A percentile compares a stretch with the other conserved stretches of the same genome.
Evolutionary conservation across 495 filamentous ascomycete species (phyloP).

Genomic region (Lindgomyces ingoldianus): DNA sequence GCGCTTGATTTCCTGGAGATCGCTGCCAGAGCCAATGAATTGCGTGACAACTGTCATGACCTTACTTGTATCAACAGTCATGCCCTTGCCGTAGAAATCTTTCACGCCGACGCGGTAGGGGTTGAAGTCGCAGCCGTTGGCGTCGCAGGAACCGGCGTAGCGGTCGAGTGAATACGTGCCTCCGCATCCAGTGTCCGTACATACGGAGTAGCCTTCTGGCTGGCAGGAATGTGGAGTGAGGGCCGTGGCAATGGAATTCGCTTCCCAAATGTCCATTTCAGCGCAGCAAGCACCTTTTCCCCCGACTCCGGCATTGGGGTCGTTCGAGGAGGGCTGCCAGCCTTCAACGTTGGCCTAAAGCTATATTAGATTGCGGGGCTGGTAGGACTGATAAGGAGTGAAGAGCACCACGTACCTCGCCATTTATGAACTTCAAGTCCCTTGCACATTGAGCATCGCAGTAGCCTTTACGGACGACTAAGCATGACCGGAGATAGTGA

Average conservation of each 20-base stretch:
- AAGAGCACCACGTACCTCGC: slow-evolving; percentile 39
- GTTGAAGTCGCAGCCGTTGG: slow-evolving; percentile 67
- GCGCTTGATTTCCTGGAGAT: slow-evolving; percentile 54
- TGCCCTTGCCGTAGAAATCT: slow-evolving; percentile 58
- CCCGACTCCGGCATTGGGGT: slow-evolving; percentile 62
- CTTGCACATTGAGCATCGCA: slow-evolving; percentile 68
- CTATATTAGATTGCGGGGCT: not conserved
- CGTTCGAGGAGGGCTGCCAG: slow-evolving; percentile 60
- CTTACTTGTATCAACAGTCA: slow-evolving; percentile 59
- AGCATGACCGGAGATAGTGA: not conserved
- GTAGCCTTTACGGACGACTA: slow-evolving; percentile 48
- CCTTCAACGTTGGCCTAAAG: slow-evolving; percentile 50
- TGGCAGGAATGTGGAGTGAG: slow-evolving; percentile 43
- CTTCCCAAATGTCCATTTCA: slow-evolving; percentile 41
- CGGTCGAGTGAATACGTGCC: slow-evolving; percentile 45
- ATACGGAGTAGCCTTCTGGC: slow-evolving; percentile 35
- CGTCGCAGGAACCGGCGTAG: slow-evolving; percentile 60
- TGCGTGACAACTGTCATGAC: slow-evolving; percentile 68
- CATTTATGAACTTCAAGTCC: slow-evolving; percentile 59
- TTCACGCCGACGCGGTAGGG: slow-evolving; percentile 58
- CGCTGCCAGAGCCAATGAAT: slow-evolving; percentile 57
- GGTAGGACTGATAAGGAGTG: not conserved
- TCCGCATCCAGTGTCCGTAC: slow-evolving; percentile 25
- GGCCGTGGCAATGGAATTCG: slow-evolving; percentile 41
- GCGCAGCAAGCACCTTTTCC: slow-evolving; percentile 45